Evolutionary conservation across 495 filamentous ascomycete species (phyloP), one percentile per base, ranked within the genome.

Genomic region (Alectoria sarmentosa): DNA sequence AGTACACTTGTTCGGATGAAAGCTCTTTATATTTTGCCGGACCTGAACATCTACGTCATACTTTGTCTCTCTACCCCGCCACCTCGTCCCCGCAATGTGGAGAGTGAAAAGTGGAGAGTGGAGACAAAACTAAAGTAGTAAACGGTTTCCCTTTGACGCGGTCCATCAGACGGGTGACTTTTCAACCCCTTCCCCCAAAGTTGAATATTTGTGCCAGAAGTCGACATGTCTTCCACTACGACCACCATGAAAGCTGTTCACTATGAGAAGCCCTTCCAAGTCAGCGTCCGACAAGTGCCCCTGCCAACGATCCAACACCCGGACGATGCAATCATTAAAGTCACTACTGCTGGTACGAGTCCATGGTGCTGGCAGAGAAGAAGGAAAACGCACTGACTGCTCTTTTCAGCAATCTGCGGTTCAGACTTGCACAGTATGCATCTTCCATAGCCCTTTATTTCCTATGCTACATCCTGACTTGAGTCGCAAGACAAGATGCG

Each of bases 201-300:
- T 37, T 14, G 41, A 26, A 26, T 8, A 21, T 23, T n/a, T 14
- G 23, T 62, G 44, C 2, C 14, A 15, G 15, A 7, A 14, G 28
- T 52, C 59, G 62, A 56, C 26, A 69, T 67, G 67, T 64, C 67
- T 46, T 62, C 67, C 36, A 54, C 61, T 9, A 60, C 63, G 30
- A 56, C 67, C 66, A 75, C 72, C 56, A 84, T 83, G 81, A 80
- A 82, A 66, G 81, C 81, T n/a, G 70, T 83, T n/a, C 78, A 80
- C 66, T 84, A 83, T 59, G 71, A 81, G 32, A 81, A 79, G 19
- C 79, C 80, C 17, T 82, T 78, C 74, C 75, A 79, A 71, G 80
- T 83, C 57, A 72, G 70, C 14, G 76, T 84, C 60, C 73, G 77
- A 60, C 77, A 84, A 58, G 78, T 81, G 6, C 74, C 79, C 36